Conservation (phyloP, 352 stramenopile species). For the Phytophthora megakarya region DNA sequence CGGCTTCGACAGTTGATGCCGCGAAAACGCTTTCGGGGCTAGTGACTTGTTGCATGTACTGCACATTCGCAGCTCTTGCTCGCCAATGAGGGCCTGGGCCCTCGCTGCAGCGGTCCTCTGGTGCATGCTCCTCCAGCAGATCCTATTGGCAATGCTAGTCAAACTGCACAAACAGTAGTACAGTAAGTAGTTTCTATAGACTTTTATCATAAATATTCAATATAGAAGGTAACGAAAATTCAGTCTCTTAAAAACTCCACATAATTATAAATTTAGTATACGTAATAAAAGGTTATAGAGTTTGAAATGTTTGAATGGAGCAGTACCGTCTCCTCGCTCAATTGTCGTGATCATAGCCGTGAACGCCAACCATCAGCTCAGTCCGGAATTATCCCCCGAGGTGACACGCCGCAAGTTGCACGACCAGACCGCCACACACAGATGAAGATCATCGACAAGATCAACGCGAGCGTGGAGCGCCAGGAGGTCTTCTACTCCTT, state of each 20-base stretch:
- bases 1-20: constrained; percentile 52
- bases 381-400: constrained; percentile 20
- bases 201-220: not conserved
- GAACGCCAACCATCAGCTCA: constrained; percentile 29
- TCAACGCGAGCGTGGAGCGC: constrained; percentile 74
- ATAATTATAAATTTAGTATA: too few relatives aligned
- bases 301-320: too few relatives aligned
- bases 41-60: constrained; percentile 31
- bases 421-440: not conserved
- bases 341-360: constrained; percentile 14
- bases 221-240: not conserved
- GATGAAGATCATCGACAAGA: constrained; percentile 93
- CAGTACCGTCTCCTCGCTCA: not conserved
- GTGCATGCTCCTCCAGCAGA: constrained; percentile 24
- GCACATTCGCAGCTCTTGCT: constrained; percentile 28
- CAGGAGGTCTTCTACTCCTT: constrained; percentile 95
- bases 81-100: constrained; percentile 8
- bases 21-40: constrained; percentile 41
- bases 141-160: constrained; percentile 3
- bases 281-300: not conserved
- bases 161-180: not conserved
- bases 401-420: not conserved
- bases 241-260: too few relatives aligned
- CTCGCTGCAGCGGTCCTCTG: constrained; percentile 11
- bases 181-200: not conserved